Base-by-base conservation (phyloP, 192 early-diverging fungal species). In the Lobosporangium transversale region DNA sequence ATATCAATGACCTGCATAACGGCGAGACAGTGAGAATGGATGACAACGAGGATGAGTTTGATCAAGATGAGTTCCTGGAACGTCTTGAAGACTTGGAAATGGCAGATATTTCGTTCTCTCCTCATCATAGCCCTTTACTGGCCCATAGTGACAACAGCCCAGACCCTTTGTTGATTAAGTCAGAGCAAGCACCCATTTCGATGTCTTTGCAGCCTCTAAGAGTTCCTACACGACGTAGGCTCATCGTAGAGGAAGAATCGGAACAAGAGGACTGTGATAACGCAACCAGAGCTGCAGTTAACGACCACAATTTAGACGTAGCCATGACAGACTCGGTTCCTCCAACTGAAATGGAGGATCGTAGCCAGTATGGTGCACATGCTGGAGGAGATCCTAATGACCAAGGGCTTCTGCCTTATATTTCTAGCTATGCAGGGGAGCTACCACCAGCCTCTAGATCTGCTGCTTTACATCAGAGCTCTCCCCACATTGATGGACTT, bases 201-300 rank as follows among this genome's bases (percentile, higher is more conserved):
- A n/a, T n/a, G n/a, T n/a, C n/a, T n/a, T n/a, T n/a, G n/a, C n/a
- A n/a, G n/a, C n/a, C n/a, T n/a, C n/a, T n/a, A n/a, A n/a, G n/a
- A n/a, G n/a, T n/a, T n/a, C n/a, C n/a, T n/a, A n/a, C n/a, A 27
- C 43, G 66, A 24, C 66, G 66, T 21, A 31, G 66, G n/a, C 18
- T 68, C 3, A 66, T 66, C 26, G 29, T 68, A 3, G 66, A 68
- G 3, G 66, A 68, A 43, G 50, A 53, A 31, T 33, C 45, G 32
- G 27, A 21, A 3, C 33, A 68, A 21, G 37, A 15, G 0, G 15
- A 1, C 20, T 33, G 9, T 15, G 66, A 29, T 44, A 55, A 5
- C 10, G 35, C n/a, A 35, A 20, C 9, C 10, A 32, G 27, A 23
- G 1, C 26, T 49, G 20, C 29, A 23, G 4, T 31, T 20, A 1